These are phyloP conservation scores for Collybiopsis confluens DNA, from an alignment of 768 basidiomycete species.

Conservation along the genomic window DNA sequence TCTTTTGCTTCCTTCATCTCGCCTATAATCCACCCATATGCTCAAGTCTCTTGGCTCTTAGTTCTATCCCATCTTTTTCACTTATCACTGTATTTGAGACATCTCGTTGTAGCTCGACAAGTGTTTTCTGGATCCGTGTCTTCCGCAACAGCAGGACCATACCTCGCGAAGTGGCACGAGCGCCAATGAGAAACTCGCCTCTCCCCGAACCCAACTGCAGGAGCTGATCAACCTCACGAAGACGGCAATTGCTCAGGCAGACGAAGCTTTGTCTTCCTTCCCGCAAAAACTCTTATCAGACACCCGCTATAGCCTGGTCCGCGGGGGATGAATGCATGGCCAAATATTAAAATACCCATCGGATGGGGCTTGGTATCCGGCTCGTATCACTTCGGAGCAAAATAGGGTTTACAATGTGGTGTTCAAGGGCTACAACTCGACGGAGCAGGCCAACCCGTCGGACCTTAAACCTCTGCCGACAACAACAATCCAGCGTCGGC, in stretches of 20 bases:
- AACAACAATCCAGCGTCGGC: conserved; percentile 39
- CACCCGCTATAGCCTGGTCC: conserved; percentile 56
- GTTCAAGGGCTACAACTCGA: conserved; percentile 90
- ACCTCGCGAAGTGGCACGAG: too few species aligned
- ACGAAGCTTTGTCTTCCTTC: conserved; percentile 58
- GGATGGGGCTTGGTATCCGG: conserved; percentile 88
- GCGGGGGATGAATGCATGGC: conserved; percentile 86
- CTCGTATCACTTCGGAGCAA: conserved; percentile 77
- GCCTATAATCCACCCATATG: too few species aligned
- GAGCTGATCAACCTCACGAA: conserved; percentile 83
- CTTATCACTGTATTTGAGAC: too few species aligned
- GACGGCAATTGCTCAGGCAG: conserved; percentile 63
- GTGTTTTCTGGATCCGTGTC: too few species aligned
- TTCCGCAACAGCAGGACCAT: too few species aligned
- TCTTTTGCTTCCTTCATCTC: too few species aligned
- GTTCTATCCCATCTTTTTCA: too few species aligned
- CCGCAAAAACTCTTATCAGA: conserved; percentile 49
- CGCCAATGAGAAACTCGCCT: conserved; percentile 68
- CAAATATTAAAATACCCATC: conserved; percentile 77
- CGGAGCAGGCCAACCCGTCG: conserved; percentile 72
- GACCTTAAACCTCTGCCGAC: conserved; percentile 69
- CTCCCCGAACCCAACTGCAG: conserved; percentile 71
- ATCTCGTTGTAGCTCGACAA: too few species aligned
- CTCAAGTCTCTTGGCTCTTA: too few species aligned
- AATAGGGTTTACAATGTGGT: conserved; percentile 86